Base-by-base conservation (phyloP, 768 basidiomycete genomes). In the Tricholoma sp. region DNA sequence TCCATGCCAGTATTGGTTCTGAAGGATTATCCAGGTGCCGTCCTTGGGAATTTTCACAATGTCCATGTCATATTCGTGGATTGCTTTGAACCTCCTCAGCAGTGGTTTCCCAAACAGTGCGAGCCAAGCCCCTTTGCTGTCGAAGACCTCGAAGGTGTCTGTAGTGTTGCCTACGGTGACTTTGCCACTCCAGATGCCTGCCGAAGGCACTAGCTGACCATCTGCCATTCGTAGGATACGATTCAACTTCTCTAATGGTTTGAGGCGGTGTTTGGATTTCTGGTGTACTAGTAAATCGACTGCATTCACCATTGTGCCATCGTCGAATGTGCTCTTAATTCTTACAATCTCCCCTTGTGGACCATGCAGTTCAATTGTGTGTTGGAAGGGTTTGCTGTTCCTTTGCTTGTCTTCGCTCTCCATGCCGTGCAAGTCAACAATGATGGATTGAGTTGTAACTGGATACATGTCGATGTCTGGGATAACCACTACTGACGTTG, bases 41-140 rank as follows among this genome's bases (percentile, higher is more conserved):
- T n/a, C n/a, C n/a, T n/a, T n/a, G n/a, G n/a, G n/a, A n/a, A n/a
- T n/a, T n/a, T n/a, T n/a, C n/a, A n/a, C n/a, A n/a, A n/a, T n/a
- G n/a, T n/a, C n/a, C n/a, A n/a, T n/a, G n/a, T n/a, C n/a, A n/a
- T n/a, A n/a, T n/a, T n/a, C n/a, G n/a, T n/a, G n/a, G n/a, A n/a
- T n/a, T n/a, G n/a, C n/a, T 10, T 55, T 8, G 47, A 71, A 66
- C 13, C 15, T 37, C 36, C 59, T 50, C 0, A 72, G 59, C 5
- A 66, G 47, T 0, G 66, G 70, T 57, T 73, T 73, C n/a, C 71
- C 68, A 13, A 73, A 62, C 0, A 71, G 52, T 17, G 70, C 39
- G 6, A 50, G 41, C 67, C 67, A 70, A 17, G 61, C 62, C 0
- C 64, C 65, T 0, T 65, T 59, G 24, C 70, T 69, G 47, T 66